A percentile compares a stretch with the other conserved stretches of the same genome.
Evolutionary conservation across 2,329 filamentous ascomycete species (phyloP).

Genomic region (Amauroascus verrucosus): DNA sequence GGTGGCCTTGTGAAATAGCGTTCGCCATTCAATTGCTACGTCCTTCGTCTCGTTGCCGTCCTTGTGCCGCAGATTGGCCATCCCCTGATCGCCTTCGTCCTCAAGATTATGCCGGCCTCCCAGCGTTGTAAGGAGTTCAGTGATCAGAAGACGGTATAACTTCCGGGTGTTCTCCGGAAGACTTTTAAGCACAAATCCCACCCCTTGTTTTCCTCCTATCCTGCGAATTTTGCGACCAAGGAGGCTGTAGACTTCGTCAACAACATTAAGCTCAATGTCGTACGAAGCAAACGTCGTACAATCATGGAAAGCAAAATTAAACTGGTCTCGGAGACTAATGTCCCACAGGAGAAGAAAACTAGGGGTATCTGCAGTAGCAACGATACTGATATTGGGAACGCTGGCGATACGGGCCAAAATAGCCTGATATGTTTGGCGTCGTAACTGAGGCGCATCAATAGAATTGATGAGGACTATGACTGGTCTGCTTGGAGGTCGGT

Average conservation of each 20-base stretch:
- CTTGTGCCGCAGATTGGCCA: slow-evolving; percentile 15
- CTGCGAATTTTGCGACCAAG: slow-evolving; percentile 70
- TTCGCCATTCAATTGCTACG: slow-evolving; percentile 73
- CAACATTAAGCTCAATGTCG: slow-evolving; percentile 64
- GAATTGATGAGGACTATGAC: slow-evolving; percentile 73
- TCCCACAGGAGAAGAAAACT: slow-evolving; percentile 87
- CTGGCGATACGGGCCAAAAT: slow-evolving; percentile 66
- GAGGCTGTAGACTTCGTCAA: slow-evolving; percentile 82
- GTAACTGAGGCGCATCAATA: slow-evolving; percentile 68
- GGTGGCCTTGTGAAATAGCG: slow-evolving; percentile 87
- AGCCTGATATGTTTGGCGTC: slow-evolving; percentile 58
- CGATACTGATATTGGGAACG: slow-evolving; percentile 59
- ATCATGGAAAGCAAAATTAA: slow-evolving; percentile 87
- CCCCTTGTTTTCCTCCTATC: slow-evolving; percentile 80
- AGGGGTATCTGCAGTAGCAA: slow-evolving; percentile 78
- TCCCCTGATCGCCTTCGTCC: slow-evolving; percentile 40
- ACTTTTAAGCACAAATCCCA: slow-evolving; percentile 80
- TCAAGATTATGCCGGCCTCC: slow-evolving; percentile 42
- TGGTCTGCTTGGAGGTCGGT: slow-evolving; percentile 31
- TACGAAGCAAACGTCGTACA: slow-evolving; percentile 79
- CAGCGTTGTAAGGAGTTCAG: slow-evolving; percentile 65
- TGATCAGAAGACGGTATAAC: slow-evolving; percentile 73
- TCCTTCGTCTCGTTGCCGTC: slow-evolving; percentile 25
- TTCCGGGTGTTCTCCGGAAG: slow-evolving; percentile 85
- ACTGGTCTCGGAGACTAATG: slow-evolving; percentile 66